Evolutionary conservation across 148 eudicot species (phyloP).

Genomic region (Rhododendron williamsianum): DNA sequence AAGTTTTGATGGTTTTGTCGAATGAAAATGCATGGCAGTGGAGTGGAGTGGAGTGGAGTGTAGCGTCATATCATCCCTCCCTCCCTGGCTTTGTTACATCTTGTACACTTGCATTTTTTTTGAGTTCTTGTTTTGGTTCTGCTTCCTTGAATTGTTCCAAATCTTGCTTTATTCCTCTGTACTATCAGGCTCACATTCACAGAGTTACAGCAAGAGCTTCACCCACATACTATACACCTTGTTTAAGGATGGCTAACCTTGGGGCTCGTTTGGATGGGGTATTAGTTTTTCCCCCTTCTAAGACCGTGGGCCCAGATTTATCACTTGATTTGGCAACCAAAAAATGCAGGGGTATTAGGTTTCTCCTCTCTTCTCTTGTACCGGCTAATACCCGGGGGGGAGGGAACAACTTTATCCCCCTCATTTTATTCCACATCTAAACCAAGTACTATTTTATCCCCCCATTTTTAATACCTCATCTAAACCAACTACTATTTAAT

Average conservation of each 20-base stretch:
- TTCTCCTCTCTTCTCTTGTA: no score
- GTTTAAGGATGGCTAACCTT: neutral
- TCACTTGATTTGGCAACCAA: no score
- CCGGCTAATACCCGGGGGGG: no score
- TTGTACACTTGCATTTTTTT: neutral
- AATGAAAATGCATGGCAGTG: neutral
- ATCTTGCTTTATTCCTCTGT: conserved; percentile 11
- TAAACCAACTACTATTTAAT: no score
- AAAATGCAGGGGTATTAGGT: no score
- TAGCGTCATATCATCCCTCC: neutral
- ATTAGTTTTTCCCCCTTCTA: no score
- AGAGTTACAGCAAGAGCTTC: neutral
- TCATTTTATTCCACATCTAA: no score
- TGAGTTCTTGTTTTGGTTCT: neutral
- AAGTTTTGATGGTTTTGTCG: neutral
- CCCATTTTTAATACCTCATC: no score
- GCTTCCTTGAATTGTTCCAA: neutral
- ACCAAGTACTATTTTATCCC: no score
- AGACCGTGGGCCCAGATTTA: no score
- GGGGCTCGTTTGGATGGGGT: no score
- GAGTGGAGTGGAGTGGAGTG: neutral
- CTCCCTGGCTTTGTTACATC: neutral
- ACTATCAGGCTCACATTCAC: neutral
- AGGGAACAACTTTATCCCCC: no score
- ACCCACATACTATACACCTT: neutral